Evolutionary conservation across 108 stramenopile species (phyloP), one percentile per base, ranked within the genome.

Genomic region (Cyclotella distinguenda): DNA sequence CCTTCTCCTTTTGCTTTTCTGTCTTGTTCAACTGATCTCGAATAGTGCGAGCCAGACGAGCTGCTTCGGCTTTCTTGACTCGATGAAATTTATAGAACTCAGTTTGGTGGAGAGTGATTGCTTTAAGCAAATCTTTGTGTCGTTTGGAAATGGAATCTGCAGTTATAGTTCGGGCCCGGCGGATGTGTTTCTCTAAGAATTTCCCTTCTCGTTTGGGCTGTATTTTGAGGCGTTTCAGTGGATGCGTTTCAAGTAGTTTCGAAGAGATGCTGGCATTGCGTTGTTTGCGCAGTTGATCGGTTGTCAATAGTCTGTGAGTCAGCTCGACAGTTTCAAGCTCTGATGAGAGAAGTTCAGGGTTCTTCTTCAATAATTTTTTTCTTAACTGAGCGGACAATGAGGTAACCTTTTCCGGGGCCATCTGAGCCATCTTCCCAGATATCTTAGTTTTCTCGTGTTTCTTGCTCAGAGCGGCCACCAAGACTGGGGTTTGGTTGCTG

Each of bases 1-100:
- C 86, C 69, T 88, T 88, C 30, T 93, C 91, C 69, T 82, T 84
- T 58, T 86, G 81, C 35, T 72, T 75, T 16, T 79, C 81, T 39
- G 85, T 86, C 67, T 86, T 86, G 61, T 84, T 76, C 25, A 83
- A 66, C 30, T 71, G 62, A 77, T 92, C 90, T 38, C 90, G 69
- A 69, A 89, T 81, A 7, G 85, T 23, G 28, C 82, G 76, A 28
- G 86, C 84, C 19, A 92, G 23, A 31, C 71, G 76, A 19, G 74
- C 62, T 6, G 77, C 75, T 30, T 89, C 88, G 0, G 72, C 70
- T 42, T 78, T 83, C 22, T 77, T 72, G n/a, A 68, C 45, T 46
- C 78, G 73, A 46, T 92, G 90, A 53, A 85, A 92, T 53, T 86
- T 87, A 67, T 82, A 84, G 51, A 92, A 92, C 43, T 92, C 90